Conservation (phyloP, 495 filamentous ascomycete genomes). For the Cercophora scortea region DNA sequence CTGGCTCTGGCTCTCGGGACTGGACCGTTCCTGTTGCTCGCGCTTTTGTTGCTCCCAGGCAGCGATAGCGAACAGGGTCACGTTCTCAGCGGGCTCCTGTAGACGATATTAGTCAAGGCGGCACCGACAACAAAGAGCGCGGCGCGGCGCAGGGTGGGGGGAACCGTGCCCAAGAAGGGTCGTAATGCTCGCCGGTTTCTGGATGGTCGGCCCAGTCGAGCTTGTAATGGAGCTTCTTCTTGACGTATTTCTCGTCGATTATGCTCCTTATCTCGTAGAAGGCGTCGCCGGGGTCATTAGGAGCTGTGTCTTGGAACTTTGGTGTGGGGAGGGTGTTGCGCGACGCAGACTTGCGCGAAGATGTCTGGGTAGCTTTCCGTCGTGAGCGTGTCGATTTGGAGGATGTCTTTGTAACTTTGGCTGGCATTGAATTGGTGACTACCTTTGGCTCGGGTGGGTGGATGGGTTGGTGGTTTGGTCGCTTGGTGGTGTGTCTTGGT, state of each 20-base stretch:
- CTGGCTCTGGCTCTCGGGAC: too few relatives aligned
- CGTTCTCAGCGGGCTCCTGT: slow-evolving; percentile 31
- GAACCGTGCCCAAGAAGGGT: slow-evolving; percentile 32
- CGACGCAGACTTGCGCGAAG: too few relatives aligned
- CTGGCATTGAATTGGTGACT: too few relatives aligned
- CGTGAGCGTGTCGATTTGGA: too few relatives aligned
- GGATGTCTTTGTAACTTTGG: too few relatives aligned
- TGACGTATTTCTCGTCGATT: slow-evolving; percentile 26
- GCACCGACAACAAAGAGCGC: neutral
- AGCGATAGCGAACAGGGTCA: slow-evolving; percentile 19
- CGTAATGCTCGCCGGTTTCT: slow-evolving; percentile 22
- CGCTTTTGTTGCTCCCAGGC: slow-evolving; percentile 22
- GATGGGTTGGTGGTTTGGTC: neutral
- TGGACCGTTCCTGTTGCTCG: neutral
- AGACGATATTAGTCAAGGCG: neutral
- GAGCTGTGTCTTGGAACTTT: neutral
- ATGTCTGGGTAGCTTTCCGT: too few relatives aligned
- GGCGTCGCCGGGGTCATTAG: slow-evolving; percentile 1
- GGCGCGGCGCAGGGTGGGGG: neutral
- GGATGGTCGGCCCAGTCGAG: slow-evolving; percentile 35
- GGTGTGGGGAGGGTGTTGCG: too few relatives aligned
- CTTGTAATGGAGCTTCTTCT: slow-evolving; percentile 22
- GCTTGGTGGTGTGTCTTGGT: neutral
- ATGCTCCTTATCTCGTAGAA: slow-evolving; percentile 27
- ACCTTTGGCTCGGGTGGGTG: too few relatives aligned